phyloP scores from a whole-genome alignment of 2,329 filamentous ascomycete genomes.

The Xylariaceae sp. region DNA sequence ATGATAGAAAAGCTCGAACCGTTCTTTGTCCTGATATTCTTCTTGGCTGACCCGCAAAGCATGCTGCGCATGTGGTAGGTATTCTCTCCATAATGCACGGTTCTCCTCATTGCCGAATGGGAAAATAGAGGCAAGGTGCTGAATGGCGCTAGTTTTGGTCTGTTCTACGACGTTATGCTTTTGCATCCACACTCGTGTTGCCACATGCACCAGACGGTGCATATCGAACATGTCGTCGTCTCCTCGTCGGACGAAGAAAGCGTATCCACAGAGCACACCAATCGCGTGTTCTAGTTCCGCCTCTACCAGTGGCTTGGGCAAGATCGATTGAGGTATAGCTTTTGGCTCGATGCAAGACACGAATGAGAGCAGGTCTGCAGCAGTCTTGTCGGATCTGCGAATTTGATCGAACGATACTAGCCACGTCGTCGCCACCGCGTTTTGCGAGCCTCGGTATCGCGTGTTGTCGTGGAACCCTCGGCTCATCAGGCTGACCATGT shows the following conservation, averaged over 20 bases:
- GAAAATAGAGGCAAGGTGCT: slow-evolving; percentile 37
- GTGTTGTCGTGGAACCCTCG: slow-evolving; percentile 43
- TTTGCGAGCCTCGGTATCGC: slow-evolving; percentile 41
- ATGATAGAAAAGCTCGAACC: not conserved
- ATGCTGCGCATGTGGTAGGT: slow-evolving; percentile 13
- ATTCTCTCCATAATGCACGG: slow-evolving; percentile 4
- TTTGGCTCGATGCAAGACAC: slow-evolving; percentile 48
- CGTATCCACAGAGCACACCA: slow-evolving; percentile 5
- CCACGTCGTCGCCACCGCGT: slow-evolving; percentile 47
- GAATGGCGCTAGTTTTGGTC: not conserved
- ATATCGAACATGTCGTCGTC: slow-evolving; percentile 9
- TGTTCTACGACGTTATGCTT: not conserved
- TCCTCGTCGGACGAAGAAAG: slow-evolving; percentile 3
- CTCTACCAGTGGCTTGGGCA: slow-evolving; percentile 32
- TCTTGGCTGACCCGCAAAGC: not conserved
- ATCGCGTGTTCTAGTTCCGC: not conserved
- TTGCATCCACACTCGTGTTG: slow-evolving; percentile 5
- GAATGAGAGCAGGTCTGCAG: slow-evolving; percentile 46
- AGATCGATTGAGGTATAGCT: slow-evolving; percentile 45
- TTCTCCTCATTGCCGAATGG: slow-evolving; percentile 28
- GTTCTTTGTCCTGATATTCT: not conserved
- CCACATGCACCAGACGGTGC: slow-evolving; percentile 14
- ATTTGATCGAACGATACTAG: slow-evolving; percentile 43
- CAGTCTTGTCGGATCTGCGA: slow-evolving; percentile 31
- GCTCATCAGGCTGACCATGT: slow-evolving; percentile 42